phyloP scores from a whole-genome alignment of 2,329 filamentous ascomycete genomes.

The Tolypocladium cylindrosporum region DNA sequence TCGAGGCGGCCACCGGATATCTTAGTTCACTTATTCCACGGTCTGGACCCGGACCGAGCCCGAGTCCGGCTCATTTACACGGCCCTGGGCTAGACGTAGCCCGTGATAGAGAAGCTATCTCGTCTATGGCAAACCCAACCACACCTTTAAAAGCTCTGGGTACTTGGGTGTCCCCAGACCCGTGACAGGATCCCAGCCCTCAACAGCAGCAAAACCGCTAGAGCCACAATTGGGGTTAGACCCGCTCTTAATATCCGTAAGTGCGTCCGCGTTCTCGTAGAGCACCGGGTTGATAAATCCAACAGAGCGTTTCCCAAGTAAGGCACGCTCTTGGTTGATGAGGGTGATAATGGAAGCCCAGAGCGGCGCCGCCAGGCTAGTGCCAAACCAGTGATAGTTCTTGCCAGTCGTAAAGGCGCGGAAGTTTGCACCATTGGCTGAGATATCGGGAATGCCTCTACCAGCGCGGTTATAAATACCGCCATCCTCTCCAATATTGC shows the following conservation, averaged over 20 bases:
- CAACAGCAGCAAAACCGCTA: conserved; percentile 5
- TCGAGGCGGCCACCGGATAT: no score
- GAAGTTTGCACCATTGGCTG: conserved; percentile 41
- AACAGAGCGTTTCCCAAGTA: conserved; percentile 22
- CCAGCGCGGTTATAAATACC: conserved; percentile 23
- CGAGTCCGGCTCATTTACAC: no score
- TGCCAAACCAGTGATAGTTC: conserved; percentile 7
- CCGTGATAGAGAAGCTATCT: no score
- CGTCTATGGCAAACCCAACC: conserved; percentile 1
- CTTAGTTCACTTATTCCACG: no score
- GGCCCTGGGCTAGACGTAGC: no score
- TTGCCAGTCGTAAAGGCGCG: background rate
- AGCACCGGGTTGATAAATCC: conserved; percentile 30
- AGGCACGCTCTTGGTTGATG: conserved; percentile 9
- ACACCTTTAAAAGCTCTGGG: conserved; percentile 3
- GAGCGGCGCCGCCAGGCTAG: conserved; percentile 9
- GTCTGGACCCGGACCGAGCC: no score
- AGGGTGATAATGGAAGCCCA: conserved; percentile 11
- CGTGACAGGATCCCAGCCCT: conserved; percentile 7
- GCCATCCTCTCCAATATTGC: conserved; percentile 19
- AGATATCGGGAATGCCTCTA: conserved; percentile 27
- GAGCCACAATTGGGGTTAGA: conserved; percentile 25
- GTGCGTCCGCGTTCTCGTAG: conserved; percentile 21
- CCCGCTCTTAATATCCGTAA: conserved; percentile 28
- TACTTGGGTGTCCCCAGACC: conserved; percentile 7